These are phyloP conservation scores for Trichophyton equinum DNA, from an alignment of 2,329 filamentous ascomycete species.

Conservation along the genomic window DNA sequence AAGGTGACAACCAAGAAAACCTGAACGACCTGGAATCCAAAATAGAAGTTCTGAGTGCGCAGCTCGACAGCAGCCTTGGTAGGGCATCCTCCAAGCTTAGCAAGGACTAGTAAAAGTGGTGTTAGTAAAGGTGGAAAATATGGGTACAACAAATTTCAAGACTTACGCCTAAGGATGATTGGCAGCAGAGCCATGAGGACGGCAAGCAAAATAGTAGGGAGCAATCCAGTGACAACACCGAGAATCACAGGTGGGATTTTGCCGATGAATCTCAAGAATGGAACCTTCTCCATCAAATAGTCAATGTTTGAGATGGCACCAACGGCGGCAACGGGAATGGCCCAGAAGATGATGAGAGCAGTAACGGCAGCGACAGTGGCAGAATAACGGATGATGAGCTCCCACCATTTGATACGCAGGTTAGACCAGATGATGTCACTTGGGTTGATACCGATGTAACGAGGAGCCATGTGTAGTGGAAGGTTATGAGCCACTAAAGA, in stretches of 20 bases:
- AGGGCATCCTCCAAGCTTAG: constrained; percentile 67
- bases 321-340: constrained; percentile 62
- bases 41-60: constrained; percentile 84
- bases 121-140: background rate
- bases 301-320: constrained; percentile 76
- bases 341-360: constrained; percentile 78
- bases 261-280: constrained; percentile 62
- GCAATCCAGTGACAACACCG: constrained; percentile 70
- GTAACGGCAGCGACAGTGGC: constrained; percentile 58
- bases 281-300: constrained; percentile 49
- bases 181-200: constrained; percentile 80
- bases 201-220: constrained; percentile 67
- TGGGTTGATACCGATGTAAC: constrained; percentile 70
- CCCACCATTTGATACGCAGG: constrained; percentile 74
- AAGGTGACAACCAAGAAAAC: constrained; percentile 82
- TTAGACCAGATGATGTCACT: constrained; percentile 79
- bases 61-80: constrained; percentile 71
- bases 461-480: constrained; percentile 72
- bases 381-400: constrained; percentile 61
- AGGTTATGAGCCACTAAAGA: constrained; percentile 64
- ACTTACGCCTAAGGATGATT: constrained; percentile 61
- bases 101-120: constrained; percentile 46
- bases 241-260: constrained; percentile 57
- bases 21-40: constrained; percentile 59
- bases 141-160: background rate